Percentiles rank a stretch among this genome's conserved stretches.
Conservation (phyloP, 2,329 filamentous ascomycete genomes). For the Ceratocystis alfenasii region DNA sequence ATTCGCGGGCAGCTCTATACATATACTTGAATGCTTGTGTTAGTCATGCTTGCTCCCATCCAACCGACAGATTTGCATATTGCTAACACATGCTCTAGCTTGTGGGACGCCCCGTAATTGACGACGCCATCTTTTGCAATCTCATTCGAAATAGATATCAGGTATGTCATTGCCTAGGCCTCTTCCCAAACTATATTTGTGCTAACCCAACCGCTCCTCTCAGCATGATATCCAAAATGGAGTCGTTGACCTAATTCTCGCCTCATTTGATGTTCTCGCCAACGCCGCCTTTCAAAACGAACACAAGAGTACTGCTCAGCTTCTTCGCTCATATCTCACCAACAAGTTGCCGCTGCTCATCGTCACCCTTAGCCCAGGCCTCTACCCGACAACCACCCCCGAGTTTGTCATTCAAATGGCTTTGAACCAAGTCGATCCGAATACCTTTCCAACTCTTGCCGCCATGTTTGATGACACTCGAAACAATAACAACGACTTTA, state of each 20-base stretch:
- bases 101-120: conserved; percentile 67
- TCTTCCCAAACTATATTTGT: neutral
- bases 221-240: conserved; percentile 66
- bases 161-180: conserved; percentile 36
- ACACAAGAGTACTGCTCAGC: conserved; percentile 47
- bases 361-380: conserved; percentile 45
- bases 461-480: conserved; percentile 49
- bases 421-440: conserved; percentile 69
- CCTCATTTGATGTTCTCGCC: conserved; percentile 79
- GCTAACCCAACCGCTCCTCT: neutral
- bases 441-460: conserved; percentile 53
- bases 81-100: conserved; percentile 42
- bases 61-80: neutral
- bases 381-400: conserved; percentile 61
- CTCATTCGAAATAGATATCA: conserved; percentile 79
- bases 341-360: conserved; percentile 49
- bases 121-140: conserved; percentile 65
- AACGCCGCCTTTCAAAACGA: conserved; percentile 66
- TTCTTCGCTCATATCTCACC: conserved; percentile 77
- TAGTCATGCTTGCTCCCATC: conserved; percentile 27
- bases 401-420: conserved; percentile 61
- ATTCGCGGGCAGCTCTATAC: conserved; percentile 72
- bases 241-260: conserved; percentile 70
- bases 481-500: conserved; percentile 41
- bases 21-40: conserved; percentile 75